phyloP scores from a whole-genome alignment of 169 alveolate genomes.

The Plasmodium billcollinsi region DNA sequence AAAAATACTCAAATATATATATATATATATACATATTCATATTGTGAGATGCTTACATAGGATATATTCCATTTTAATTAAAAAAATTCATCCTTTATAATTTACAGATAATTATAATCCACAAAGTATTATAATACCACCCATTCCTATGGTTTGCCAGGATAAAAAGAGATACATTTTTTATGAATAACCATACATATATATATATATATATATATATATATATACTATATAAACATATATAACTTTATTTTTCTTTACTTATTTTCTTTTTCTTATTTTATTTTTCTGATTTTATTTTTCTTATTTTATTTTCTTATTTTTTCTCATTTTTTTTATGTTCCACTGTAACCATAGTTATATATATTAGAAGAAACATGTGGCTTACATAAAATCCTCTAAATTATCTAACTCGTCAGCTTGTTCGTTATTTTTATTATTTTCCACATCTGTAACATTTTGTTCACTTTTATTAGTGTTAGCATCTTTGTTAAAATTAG shows the following conservation, averaged over 20 bases:
- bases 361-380: neutral
- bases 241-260: neutral
- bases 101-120: conserved; percentile 41
- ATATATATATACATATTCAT: neutral
- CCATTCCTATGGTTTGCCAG: conserved; percentile 49
- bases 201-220: neutral
- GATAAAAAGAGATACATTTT: conserved; percentile 53
- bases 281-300: neutral
- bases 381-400: conserved; percentile 45
- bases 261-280: neutral
- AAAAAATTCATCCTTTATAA: neutral
- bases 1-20: neutral
- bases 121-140: conserved; percentile 39
- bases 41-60: neutral
- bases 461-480: too few relatives aligned
- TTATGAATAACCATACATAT: neutral
- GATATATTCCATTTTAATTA: neutral
- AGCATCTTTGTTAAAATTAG: neutral
- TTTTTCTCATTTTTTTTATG: neutral
- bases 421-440: conserved; percentile 3
- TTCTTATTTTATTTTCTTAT: neutral
- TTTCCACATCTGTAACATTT: too few relatives aligned
- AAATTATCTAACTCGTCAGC: conserved; percentile 50
- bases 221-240: too few relatives aligned
- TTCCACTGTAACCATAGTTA: neutral